phyloP scores from a whole-genome alignment of 2,329 filamentous ascomycete genomes.

The Stagonosporopsis tanaceti region DNA sequence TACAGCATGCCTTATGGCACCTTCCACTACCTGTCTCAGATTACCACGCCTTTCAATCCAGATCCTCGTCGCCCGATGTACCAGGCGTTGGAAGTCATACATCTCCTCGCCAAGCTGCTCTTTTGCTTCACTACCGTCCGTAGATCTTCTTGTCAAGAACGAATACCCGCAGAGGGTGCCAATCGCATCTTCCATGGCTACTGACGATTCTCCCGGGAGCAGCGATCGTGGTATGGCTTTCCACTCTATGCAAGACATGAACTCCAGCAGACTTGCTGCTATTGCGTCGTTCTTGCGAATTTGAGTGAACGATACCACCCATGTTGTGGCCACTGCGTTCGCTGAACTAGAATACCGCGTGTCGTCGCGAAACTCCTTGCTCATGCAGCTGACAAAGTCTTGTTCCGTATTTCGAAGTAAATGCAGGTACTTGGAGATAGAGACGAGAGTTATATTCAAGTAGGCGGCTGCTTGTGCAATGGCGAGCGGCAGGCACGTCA shows the following conservation, averaged over 20 bases:
- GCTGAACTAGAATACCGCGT: constrained; percentile 46
- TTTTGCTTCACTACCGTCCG: background rate
- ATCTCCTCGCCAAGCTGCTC: background rate
- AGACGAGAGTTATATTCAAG: constrained; percentile 42
- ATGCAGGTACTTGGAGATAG: constrained; percentile 45
- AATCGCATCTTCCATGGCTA: constrained; percentile 32
- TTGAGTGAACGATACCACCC: constrained; percentile 54
- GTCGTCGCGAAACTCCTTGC: constrained; percentile 50
- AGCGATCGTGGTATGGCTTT: constrained; percentile 29
- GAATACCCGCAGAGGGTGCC: constrained; percentile 35
- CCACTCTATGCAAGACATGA: constrained; percentile 32
- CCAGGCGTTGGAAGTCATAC: constrained; percentile 17
- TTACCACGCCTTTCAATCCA: constrained; percentile 10
- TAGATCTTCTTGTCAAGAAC: constrained; percentile 23
- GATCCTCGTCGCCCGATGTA: constrained; percentile 14
- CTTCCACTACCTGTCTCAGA: background rate
- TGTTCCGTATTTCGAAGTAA: constrained; percentile 46
- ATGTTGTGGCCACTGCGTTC: constrained; percentile 54
- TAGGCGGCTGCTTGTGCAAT: constrained; percentile 51
- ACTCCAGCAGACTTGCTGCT: constrained; percentile 51
- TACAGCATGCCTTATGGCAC: background rate
- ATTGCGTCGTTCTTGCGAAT: constrained; percentile 28
- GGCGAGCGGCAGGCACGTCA: constrained; percentile 53
- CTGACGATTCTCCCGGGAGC: constrained; percentile 23
- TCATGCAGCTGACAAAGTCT: constrained; percentile 47